Conservation (phyloP, 2,329 filamentous ascomycete genomes). For the Stagonosporopsis vannaccii region DNA sequence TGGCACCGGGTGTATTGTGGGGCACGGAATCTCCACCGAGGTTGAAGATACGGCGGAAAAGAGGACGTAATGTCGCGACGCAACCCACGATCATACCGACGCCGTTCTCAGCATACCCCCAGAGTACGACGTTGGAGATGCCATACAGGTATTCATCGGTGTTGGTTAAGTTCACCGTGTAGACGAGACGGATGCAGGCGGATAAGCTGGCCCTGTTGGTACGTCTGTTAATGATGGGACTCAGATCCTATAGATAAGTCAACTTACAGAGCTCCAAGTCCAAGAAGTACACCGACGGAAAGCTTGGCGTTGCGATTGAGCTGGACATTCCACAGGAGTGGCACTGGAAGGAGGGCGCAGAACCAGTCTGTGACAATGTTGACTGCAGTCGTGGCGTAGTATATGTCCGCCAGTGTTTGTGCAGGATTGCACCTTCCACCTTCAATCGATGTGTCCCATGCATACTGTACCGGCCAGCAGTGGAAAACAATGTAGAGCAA, state of each 20-base stretch:
- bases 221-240: background rate
- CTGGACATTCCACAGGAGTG: conserved; percentile 35
- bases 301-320: conserved; percentile 36
- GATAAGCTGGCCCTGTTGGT: conserved; percentile 37
- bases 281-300: conserved; percentile 30
- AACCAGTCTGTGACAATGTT: conserved; percentile 50
- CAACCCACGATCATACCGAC: conserved; percentile 47
- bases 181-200: conserved; percentile 45
- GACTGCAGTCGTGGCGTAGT: conserved; percentile 47
- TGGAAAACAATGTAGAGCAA: conserved; percentile 49
- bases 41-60: conserved; percentile 37
- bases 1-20: background rate
- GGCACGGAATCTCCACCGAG: conserved; percentile 22
- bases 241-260: too few relatives aligned
- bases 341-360: conserved; percentile 41
- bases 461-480: conserved; percentile 40
- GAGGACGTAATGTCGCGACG: conserved; percentile 43
- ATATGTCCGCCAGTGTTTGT: conserved; percentile 38
- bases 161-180: conserved; percentile 46
- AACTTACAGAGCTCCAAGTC: conserved; percentile 35
- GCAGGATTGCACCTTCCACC: conserved; percentile 38
- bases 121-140: conserved; percentile 46
- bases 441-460: conserved; percentile 35
- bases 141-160: conserved; percentile 42
- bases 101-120: conserved; percentile 49